Evolutionary conservation across 2,329 filamentous ascomycete genomes (phyloP), one percentile per base, ranked within the genome.

Genomic region (Beauveria sp.): DNA sequence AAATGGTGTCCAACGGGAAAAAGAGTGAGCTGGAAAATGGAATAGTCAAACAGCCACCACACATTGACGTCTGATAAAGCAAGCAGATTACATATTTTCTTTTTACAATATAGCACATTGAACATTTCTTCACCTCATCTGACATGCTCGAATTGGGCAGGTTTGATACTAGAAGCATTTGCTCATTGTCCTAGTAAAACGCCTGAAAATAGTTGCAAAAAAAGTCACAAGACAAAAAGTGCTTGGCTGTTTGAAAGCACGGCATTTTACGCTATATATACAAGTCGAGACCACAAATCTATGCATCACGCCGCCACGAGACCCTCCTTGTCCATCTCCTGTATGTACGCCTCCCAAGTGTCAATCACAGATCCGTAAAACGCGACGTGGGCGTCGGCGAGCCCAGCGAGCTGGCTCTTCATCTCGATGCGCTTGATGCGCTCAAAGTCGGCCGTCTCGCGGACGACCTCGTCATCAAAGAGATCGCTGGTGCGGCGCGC

Each of bases 361-460:
- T 88, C 86, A 55, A 89, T 85, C 5, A 91, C 89, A 24, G 84
- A 84, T 61, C 85, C 85, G 72, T 96, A 99, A 73, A 97, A 97
- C 12, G 86, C 84, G 46, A 96, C 85, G 72, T 99, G 91, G 20
- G 90, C 86, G 69, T 93, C 88, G 0, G 93, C 91, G 54, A 99
- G 75, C 3, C 85, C 86, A 2, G 91, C 91, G 55, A 99, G 81
- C 67, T 94, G 92, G 65, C 88, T 84, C 73, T 91, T 90, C 75
- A 99, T 96, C 79, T 99, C 93, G 47, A 90, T 80, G 44, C 91
- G 86, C 80, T 99, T 99, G 80, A 97, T 97, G 61, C 92, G 84
- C 77, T 99, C 94, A 76, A 99, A 99, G 71, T 97, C 92, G 22
- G 84, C 83, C 1, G 97, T 90, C 73, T 99, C 94, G 69, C 90